These are phyloP conservation scores for Benincasa hispida DNA, from an alignment of 306 rosid genomes.

Conservation along the genomic window DNA sequence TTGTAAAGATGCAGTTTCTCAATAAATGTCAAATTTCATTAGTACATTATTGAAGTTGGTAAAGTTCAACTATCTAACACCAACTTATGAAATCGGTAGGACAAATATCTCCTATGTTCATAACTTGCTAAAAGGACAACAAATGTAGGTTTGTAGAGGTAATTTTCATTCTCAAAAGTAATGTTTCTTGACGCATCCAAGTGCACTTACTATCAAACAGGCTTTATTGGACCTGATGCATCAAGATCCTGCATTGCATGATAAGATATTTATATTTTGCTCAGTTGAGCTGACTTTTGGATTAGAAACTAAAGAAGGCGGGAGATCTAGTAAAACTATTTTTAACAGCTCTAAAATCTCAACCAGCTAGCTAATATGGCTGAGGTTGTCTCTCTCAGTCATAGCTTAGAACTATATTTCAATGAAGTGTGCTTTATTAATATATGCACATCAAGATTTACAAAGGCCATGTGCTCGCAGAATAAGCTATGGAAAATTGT, in stretches of 20 bases:
- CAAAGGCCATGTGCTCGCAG: slow-evolving; percentile 9
- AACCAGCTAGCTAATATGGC: not conserved
- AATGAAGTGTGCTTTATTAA: not conserved
- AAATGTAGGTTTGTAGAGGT: not conserved
- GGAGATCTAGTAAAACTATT: not conserved
- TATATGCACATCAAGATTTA: slow-evolving; percentile 9
- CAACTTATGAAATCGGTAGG: too few relatives aligned
- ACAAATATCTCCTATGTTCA: too few relatives aligned
- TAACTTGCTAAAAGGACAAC: not conserved
- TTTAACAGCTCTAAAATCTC: not conserved
- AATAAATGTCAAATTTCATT: too few relatives aligned
- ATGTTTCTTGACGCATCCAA: not conserved
- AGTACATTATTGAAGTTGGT: too few relatives aligned
- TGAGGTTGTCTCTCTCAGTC: not conserved
- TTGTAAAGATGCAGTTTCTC: too few relatives aligned
- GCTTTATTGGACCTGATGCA: not conserved
- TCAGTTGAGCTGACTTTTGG: not conserved
- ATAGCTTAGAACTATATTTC: not conserved
- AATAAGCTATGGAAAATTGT: not conserved
- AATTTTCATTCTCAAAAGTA: not conserved
- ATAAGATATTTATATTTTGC: not conserved
- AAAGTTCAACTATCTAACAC: too few relatives aligned
- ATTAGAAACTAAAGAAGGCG: not conserved
- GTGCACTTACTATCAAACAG: not conserved
- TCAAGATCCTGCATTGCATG: not conserved